These are phyloP conservation scores for Nyctanthes arbortristis DNA, from an alignment of 257 asterid genomes.

Conservation along the genomic window DNA sequence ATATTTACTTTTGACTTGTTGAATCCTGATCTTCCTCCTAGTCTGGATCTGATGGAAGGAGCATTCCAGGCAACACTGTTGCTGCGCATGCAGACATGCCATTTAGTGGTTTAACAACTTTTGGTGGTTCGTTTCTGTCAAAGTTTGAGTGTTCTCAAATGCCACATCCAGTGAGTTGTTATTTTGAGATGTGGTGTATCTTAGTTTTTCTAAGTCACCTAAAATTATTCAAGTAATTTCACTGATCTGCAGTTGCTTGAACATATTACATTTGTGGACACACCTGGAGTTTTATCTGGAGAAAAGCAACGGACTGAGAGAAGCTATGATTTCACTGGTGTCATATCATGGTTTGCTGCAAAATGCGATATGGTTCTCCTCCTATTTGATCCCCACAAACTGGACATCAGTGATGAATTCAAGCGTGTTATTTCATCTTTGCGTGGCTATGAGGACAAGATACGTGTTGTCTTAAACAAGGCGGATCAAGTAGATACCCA, in stretches of 20 bases:
- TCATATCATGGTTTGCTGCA: slow-evolving; percentile 98
- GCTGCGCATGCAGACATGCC: slow-evolving; percentile 91
- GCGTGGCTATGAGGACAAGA: slow-evolving; percentile 94
- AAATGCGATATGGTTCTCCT: slow-evolving; percentile 91
- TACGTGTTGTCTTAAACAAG: slow-evolving; percentile 88
- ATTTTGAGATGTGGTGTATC: neutral
- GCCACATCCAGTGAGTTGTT: slow-evolving; percentile 91
- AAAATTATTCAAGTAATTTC: slow-evolving; percentile 11
- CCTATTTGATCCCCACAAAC: slow-evolving; percentile 93
- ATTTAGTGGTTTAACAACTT: slow-evolving; percentile 70
- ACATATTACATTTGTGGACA: slow-evolving; percentile 87
- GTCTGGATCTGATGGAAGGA: slow-evolving; percentile 96
- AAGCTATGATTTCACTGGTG: slow-evolving; percentile 97
- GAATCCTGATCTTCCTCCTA: slow-evolving; percentile 31
- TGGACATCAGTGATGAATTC: slow-evolving; percentile 95
- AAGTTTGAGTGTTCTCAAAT: slow-evolving; percentile 95
- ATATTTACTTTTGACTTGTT: neutral
- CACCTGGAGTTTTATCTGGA: slow-evolving; percentile 97
- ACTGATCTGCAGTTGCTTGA: slow-evolving; percentile 65
- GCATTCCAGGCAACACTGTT: slow-evolving; percentile 95
- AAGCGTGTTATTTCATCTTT: slow-evolving; percentile 86
- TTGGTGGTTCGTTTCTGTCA: slow-evolving; percentile 90
- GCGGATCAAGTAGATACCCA: slow-evolving; percentile 98
- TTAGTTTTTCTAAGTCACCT: neutral
- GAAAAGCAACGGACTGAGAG: slow-evolving; percentile 94